Evolutionary conservation across 2,329 filamentous ascomycete genomes (phyloP), one percentile per base, ranked within the genome.

Genomic region (Cryphonectria naterciae): DNA sequence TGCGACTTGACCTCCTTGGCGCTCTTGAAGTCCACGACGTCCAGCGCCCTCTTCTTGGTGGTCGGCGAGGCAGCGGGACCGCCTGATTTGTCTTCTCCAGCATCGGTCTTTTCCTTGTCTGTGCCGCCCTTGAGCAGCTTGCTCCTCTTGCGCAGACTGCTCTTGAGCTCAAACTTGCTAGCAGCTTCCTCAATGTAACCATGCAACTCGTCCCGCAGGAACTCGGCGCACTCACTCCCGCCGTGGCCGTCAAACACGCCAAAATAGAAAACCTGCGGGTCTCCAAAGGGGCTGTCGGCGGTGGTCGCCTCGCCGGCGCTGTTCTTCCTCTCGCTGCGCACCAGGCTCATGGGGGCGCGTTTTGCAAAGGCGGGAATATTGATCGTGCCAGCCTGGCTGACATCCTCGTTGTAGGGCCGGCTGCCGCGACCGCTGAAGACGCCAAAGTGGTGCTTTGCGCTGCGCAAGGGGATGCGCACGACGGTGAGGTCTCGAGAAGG

Each of bases 231-330:
- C 79, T 97, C 93, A 28, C 85, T 88, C 28, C 96, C 96, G 13
- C 96, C 96, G 82, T 99, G 96, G 2, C 96, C 96, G 80, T 99
- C 96, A 77, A 98, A 99, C 1, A 98, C 91, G 1, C 89, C 95
- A 85, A 98, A 99, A 81, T 98, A 99, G 81, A 99, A 99, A 46
- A 98, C 91, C 79, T 98, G 95, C 1, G 95, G 95, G 78, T 98
- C 95, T 2, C 95, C 95, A 73, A 89, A 92, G 1, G 92, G 89
- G 74, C 91, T 92, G 70, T 93, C 92, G 7, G 93, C 93, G 13
- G 86, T 89, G 35, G 88, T 93, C 65, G 87, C 90, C 80, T 89
- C 89, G 73, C 84, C 87, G 35, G 82, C 80, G 56, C 81, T 84
- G 74, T 85, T 85, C 65, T 80, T 82, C 67, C 86, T 82, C 63